A percentile compares a stretch with the other conserved stretches of the same genome.
phyloP scores from a whole-genome alignment of 2,329 filamentous ascomycete species.

The Xylaria sp. region DNA sequence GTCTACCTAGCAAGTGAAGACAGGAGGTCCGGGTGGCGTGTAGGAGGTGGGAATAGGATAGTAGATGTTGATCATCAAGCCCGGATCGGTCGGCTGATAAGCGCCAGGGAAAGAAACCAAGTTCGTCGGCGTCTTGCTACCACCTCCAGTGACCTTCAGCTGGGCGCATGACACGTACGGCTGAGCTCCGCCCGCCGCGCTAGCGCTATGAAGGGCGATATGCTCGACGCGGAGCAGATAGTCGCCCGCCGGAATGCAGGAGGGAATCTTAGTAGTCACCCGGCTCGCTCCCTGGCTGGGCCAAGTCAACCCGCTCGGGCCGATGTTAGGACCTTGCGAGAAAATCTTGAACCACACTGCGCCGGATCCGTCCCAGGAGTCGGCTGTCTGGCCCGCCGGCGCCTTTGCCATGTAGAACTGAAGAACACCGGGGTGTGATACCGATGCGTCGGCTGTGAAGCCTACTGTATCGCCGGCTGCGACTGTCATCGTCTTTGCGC shows the following conservation, averaged over 20 bases:
- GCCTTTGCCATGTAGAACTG: constrained; percentile 56
- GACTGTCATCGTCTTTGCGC: constrained; percentile 54
- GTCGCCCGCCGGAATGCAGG: constrained; percentile 58
- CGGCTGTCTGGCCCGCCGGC: constrained; percentile 51
- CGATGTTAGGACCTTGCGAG: constrained; percentile 54
- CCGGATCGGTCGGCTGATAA: constrained; percentile 54
- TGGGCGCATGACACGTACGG: constrained; percentile 56
- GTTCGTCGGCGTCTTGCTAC: constrained; percentile 51
- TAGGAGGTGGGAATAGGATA: constrained; percentile 55
- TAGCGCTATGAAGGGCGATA: constrained; percentile 58
- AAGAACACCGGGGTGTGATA: constrained; percentile 56
- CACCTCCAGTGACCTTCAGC: constrained; percentile 56
- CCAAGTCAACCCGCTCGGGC: constrained; percentile 53
- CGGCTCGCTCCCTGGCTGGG: constrained; percentile 53
- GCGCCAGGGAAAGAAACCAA: constrained; percentile 56
- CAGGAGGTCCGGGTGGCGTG: constrained; percentile 46
- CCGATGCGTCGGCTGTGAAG: constrained; percentile 56
- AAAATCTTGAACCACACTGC: constrained; percentile 58
- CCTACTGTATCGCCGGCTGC: constrained; percentile 57
- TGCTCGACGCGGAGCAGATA: constrained; percentile 62
- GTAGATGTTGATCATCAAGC: constrained; percentile 57
- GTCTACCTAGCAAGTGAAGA: constrained; percentile 45
- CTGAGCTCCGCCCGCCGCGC: constrained; percentile 56
- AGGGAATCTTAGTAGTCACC: constrained; percentile 56
- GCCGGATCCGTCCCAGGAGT: constrained; percentile 53